Conservation (phyloP, 352 stramenopile species). For the Pythium coloratum region DNA sequence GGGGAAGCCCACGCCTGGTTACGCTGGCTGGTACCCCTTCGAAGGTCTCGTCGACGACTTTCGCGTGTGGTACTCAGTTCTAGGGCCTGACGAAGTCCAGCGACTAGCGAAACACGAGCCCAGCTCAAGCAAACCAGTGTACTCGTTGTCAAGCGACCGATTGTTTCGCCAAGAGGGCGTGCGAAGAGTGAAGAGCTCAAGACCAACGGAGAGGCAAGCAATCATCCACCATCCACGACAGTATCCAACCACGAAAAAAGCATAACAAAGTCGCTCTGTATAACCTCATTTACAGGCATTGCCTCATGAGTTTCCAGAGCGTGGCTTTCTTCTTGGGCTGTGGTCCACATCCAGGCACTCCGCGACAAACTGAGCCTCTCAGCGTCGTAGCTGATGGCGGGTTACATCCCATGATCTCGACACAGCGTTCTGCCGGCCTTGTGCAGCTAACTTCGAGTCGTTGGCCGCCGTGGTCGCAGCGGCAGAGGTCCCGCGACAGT, state of each 20-base stretch:
- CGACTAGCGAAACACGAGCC: background rate
- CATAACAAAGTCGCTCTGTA: no score
- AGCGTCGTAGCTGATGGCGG: background rate
- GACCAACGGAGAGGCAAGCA: background rate
- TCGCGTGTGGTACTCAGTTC: conserved; percentile 11
- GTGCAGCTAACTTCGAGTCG: conserved; percentile 12
- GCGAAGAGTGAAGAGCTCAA: conserved; percentile 4
- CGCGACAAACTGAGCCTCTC: background rate
- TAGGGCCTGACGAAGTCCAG: conserved; percentile 5
- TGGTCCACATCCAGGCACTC: background rate
- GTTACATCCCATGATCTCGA: conserved; percentile 10
- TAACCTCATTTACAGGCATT: conserved; percentile 13
- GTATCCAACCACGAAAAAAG: background rate
- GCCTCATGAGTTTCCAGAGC: conserved; percentile 11
- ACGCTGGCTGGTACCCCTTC: conserved; percentile 16
- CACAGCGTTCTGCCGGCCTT: conserved; percentile 2
- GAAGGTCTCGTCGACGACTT: conserved; percentile 14
- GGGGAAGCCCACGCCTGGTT: conserved; percentile 6
- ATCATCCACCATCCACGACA: background rate
- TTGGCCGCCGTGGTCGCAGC: background rate
- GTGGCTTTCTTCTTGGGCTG: background rate
- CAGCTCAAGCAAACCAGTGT: background rate
- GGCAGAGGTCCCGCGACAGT: conserved; percentile 5
- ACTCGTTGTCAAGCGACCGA: conserved; percentile 6
- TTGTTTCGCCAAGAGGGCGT: background rate